phyloP scores from a whole-genome alignment of 768 basidiomycete species.

The Serendipita vermifera region DNA sequence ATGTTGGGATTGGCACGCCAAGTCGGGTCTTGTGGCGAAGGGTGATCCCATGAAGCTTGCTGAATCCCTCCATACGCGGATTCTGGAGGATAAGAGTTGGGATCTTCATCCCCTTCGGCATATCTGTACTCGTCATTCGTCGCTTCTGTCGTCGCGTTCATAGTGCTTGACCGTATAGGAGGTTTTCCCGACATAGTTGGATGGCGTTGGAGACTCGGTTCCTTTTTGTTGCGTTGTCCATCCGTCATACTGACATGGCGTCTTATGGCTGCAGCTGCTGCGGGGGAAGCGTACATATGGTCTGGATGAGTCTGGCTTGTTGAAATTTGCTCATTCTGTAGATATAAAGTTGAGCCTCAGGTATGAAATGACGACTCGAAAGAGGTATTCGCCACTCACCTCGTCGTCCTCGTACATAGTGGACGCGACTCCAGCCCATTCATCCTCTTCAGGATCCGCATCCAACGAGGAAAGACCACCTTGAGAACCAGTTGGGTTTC shows the following conservation, averaged over 20 bases:
- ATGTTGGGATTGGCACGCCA: neutral
- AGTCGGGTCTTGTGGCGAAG: neutral
- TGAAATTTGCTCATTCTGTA: too few relatives aligned
- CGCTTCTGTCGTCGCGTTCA: slow-evolving; percentile 1
- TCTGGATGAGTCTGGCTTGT: neutral
- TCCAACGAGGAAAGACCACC: slow-evolving; percentile 78
- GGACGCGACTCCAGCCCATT: slow-evolving; percentile 45
- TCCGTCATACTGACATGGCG: slow-evolving; percentile 3
- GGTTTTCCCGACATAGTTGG: slow-evolving; percentile 1
- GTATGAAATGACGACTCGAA: slow-evolving; percentile 12
- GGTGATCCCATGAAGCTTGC: neutral
- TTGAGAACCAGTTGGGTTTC: slow-evolving; percentile 48
- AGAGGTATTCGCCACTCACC: slow-evolving; percentile 29
- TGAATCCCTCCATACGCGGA: slow-evolving; percentile 1
- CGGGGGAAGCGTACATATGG: neutral
- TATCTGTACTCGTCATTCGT: neutral
- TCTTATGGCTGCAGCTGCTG: neutral
- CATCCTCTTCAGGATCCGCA: slow-evolving; percentile 42
- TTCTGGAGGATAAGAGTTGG: neutral
- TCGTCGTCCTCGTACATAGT: slow-evolving; percentile 42
- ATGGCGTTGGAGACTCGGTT: neutral
- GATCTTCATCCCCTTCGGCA: neutral
- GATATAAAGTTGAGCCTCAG: slow-evolving; percentile 21
- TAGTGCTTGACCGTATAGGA: neutral
- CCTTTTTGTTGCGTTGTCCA: neutral